phyloP scores from a whole-genome alignment of 768 basidiomycete genomes.

The Boletus edulis region DNA sequence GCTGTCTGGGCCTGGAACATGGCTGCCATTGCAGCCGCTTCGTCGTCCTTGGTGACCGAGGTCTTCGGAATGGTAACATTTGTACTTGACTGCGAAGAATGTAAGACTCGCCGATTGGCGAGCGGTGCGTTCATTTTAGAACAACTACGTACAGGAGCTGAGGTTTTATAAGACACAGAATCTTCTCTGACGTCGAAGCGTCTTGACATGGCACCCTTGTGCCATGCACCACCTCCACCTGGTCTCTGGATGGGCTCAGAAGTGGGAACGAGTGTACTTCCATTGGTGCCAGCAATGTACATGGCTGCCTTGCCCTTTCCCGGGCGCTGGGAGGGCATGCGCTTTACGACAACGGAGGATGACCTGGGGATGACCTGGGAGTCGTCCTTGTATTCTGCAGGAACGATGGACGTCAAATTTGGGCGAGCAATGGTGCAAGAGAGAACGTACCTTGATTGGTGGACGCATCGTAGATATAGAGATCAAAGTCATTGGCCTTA shows the following conservation, averaged over 20 bases:
- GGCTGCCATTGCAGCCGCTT: slow-evolving; percentile 94
- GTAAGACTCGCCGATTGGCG: slow-evolving; percentile 26
- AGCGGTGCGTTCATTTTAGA: slow-evolving; percentile 23
- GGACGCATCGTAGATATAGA: slow-evolving; percentile 79
- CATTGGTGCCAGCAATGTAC: slow-evolving; percentile 58
- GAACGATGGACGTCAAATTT: neutral
- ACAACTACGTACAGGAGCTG: slow-evolving; percentile 31
- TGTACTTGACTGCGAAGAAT: slow-evolving; percentile 35
- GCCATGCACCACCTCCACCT: slow-evolving; percentile 49
- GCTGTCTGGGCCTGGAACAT: slow-evolving; percentile 95
- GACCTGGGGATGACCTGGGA: slow-evolving; percentile 89
- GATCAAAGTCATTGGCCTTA: slow-evolving; percentile 97
- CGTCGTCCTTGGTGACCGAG: slow-evolving; percentile 63
- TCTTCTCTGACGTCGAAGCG: slow-evolving; percentile 90
- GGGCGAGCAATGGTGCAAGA: neutral
- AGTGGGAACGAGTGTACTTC: slow-evolving; percentile 39
- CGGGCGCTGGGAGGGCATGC: slow-evolving; percentile 76
- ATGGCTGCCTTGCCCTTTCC: slow-evolving; percentile 81
- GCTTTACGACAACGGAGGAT: slow-evolving; percentile 90
- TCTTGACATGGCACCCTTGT: slow-evolving; percentile 77
- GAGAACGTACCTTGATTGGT: slow-evolving; percentile 77
- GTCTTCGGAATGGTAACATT: slow-evolving; percentile 34
- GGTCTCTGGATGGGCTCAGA: slow-evolving; percentile 46
- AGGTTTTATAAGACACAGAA: slow-evolving; percentile 21
- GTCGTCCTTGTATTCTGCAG: slow-evolving; percentile 87